Evolutionary conservation across 108 stramenopile genomes (phyloP).

Genomic region (Cyclotella sp.): DNA sequence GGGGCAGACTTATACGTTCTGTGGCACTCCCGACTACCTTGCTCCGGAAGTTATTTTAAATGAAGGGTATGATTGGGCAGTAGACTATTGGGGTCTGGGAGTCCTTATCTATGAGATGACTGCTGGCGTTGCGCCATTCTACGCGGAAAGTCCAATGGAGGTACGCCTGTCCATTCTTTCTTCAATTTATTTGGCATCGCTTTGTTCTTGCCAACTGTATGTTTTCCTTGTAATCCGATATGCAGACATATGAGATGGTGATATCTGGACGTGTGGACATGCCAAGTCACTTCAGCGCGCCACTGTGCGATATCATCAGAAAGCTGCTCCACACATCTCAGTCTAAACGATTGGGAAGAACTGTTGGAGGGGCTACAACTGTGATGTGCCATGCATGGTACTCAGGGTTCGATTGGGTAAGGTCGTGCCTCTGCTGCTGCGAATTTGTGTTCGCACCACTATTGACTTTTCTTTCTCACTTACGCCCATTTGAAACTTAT

Average conservation of each 20-base stretch:
- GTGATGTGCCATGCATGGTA: slow-evolving; percentile 89
- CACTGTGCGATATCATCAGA: slow-evolving; percentile 63
- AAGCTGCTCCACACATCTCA: slow-evolving; percentile 78
- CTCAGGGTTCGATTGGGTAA: slow-evolving; percentile 73
- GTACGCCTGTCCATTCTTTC: slow-evolving; percentile 2
- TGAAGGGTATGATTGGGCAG: slow-evolving; percentile 83
- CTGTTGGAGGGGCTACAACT: slow-evolving; percentile 72
- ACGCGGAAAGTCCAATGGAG: slow-evolving; percentile 62
- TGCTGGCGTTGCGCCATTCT: slow-evolving; percentile 77
- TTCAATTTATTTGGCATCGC: background rate
- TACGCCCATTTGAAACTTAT: background rate
- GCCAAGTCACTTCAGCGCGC: slow-evolving; percentile 50
- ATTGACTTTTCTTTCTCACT: background rate
- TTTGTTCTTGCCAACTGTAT: background rate
- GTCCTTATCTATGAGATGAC: slow-evolving; percentile 73
- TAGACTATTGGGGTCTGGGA: slow-evolving; percentile 81
- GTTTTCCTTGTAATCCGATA: background rate
- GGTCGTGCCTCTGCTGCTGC: background rate
- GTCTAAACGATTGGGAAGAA: slow-evolving; percentile 81
- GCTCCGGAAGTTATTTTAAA: slow-evolving; percentile 80
- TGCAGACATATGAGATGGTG: slow-evolving; percentile 50
- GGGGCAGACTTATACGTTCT: slow-evolving; percentile 72
- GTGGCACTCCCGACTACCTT: slow-evolving; percentile 78
- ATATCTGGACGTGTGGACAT: slow-evolving; percentile 49
- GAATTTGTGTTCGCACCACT: background rate